These are phyloP conservation scores for Camillea tinctor DNA, from an alignment of 2,329 filamentous ascomycete genomes.

Conservation along the genomic window DNA sequence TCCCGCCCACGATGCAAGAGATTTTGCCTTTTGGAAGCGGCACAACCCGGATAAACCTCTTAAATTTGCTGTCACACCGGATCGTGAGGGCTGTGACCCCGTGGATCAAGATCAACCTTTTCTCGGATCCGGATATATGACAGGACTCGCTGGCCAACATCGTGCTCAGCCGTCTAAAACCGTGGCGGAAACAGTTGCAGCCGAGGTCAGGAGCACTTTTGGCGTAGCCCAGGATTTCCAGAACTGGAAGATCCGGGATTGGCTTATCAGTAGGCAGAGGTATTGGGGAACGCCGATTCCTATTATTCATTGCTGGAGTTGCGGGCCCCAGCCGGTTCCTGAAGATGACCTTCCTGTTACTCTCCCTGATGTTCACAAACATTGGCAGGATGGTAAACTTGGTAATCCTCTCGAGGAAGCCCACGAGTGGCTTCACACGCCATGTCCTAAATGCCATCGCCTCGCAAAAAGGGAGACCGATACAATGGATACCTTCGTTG, in stretches of 20 bases:
- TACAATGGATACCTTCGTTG: conserved; percentile 95
- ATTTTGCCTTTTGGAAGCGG: conserved; percentile 76
- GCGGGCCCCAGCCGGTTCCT: conserved; percentile 78
- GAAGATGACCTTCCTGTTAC: conserved; percentile 72
- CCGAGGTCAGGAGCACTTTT: conserved; percentile 50
- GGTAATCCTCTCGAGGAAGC: conserved; percentile 77
- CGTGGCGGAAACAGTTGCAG: conserved; percentile 60
- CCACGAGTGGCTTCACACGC: conserved; percentile 70
- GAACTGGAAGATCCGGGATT: conserved; percentile 81
- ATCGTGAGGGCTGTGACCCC: conserved; percentile 47
- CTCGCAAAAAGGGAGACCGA: conserved; percentile 81
- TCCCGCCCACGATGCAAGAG: conserved; percentile 77
- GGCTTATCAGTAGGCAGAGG: conserved; percentile 87
- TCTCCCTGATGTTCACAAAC: conserved; percentile 66
- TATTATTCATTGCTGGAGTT: conserved; percentile 79
- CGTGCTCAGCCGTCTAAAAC: conserved; percentile 61
- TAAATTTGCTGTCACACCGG: conserved; percentile 58
- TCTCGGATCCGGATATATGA: conserved; percentile 66
- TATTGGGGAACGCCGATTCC: conserved; percentile 93
- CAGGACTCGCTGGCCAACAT: conserved; percentile 63
- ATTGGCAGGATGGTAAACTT: conserved; percentile 66
- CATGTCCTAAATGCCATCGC: conserved; percentile 71
- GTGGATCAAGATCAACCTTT: conserved; percentile 53
- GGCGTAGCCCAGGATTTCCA: conserved; percentile 61
- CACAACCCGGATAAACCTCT: conserved; percentile 63